These are phyloP conservation scores for Populus davidiana DNA, from an alignment of 345 rosid genomes.

Conservation along the genomic window DNA sequence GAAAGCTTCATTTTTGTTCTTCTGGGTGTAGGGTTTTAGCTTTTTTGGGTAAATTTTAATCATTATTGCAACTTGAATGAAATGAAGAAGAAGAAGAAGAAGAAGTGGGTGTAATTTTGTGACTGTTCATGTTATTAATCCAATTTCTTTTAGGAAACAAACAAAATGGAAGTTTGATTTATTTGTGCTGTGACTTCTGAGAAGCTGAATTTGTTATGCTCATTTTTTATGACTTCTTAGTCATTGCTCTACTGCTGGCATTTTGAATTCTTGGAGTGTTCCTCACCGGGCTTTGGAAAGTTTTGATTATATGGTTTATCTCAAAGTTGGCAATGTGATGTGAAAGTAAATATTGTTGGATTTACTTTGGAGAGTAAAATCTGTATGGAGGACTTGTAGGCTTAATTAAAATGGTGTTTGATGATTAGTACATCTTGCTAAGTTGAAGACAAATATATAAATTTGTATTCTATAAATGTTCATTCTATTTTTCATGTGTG, in stretches of 20 bases:
- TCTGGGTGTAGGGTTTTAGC: background rate
- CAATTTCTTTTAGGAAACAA: background rate
- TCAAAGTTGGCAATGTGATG: background rate
- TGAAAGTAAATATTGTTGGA: background rate
- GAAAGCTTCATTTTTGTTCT: background rate
- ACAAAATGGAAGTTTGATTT: background rate
- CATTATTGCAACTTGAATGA: background rate
- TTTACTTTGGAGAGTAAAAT: background rate
- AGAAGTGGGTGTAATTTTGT: background rate
- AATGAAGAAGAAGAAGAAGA: background rate
- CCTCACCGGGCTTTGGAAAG: background rate
- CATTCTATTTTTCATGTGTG: background rate
- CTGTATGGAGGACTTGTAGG: background rate
- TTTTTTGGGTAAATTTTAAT: background rate
- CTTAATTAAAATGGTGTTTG: background rate
- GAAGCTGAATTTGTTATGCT: background rate
- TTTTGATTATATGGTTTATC: slow-evolving; percentile 2
- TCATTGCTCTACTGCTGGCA: too few relatives aligned
- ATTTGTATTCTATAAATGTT: background rate
- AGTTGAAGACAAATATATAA: background rate
- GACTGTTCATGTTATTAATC: background rate
- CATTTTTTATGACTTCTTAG: too few relatives aligned
- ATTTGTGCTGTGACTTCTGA: background rate
- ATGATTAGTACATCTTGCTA: background rate
- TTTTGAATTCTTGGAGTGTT: too few relatives aligned